phyloP scores from a whole-genome alignment of 164 flowering plant genomes.

The Santalum album region DNA sequence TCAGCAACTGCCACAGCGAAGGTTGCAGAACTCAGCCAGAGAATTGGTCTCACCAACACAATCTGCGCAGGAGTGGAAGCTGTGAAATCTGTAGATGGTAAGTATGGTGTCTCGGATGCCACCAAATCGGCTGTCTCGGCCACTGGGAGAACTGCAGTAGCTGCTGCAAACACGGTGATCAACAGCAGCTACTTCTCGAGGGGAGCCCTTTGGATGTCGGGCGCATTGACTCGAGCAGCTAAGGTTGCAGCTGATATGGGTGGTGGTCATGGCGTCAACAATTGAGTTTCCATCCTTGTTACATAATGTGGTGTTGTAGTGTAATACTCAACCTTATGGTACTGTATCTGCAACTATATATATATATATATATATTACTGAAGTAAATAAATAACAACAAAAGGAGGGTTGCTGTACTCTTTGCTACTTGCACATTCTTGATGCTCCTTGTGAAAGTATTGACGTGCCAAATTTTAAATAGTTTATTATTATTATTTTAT shows the following conservation, averaged over 20 bases:
- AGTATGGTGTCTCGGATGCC: slow-evolving; percentile 41
- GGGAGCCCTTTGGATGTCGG: slow-evolving; percentile 82
- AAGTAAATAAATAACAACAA: too few relatives aligned
- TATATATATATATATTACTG: too few relatives aligned
- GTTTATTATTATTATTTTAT: too few relatives aligned
- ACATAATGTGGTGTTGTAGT: too few relatives aligned
- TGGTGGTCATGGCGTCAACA: slow-evolving; percentile 19
- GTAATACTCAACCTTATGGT: too few relatives aligned
- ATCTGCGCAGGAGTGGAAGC: slow-evolving; percentile 58
- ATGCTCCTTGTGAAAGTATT: too few relatives aligned
- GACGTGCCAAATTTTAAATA: too few relatives aligned
- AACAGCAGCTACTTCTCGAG: slow-evolving; percentile 74
- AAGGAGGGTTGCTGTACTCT: too few relatives aligned
- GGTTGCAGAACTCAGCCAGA: slow-evolving; percentile 59
- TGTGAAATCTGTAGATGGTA: slow-evolving; percentile 53
- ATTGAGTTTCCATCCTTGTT: slow-evolving; percentile 17
- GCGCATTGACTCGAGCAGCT: slow-evolving; percentile 55
- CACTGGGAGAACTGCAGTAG: too few relatives aligned
- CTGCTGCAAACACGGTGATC: slow-evolving; percentile 57
- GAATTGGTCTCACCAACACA: slow-evolving; percentile 62
- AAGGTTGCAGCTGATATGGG: slow-evolving; percentile 73
- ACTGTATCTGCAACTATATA: too few relatives aligned
- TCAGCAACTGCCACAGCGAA: slow-evolving; percentile 68
- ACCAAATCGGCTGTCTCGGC: slow-evolving; percentile 50
- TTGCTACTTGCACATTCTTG: too few relatives aligned